Evolutionary conservation across 441 rosid genomes (phyloP), one percentile per base, ranked within the genome.

Genomic region (Adansonia rubrostipa): DNA sequence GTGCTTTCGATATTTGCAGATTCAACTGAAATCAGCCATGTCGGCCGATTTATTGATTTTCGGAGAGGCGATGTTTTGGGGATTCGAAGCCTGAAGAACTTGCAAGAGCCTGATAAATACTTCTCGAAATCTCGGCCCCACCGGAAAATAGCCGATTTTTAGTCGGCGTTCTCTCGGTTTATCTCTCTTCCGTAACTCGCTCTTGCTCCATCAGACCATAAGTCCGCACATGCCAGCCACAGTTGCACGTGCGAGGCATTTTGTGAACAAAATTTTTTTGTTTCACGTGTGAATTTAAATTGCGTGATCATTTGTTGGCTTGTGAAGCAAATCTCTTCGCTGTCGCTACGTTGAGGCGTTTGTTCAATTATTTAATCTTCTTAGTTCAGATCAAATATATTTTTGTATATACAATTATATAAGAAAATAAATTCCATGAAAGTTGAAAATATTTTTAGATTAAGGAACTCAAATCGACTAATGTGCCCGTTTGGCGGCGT

Each of bases 101-200:
- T 95, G 78, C 93, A 80, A 71, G 94, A 88, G 78, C 75, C 88
- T 3, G 87, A 80, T 17, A 84, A 81, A 72, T 82, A 72, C 36
- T 9, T 73, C 5, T 65, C 74, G 36, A 87, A 81, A 82, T 82
- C 78, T 58, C 89, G 90, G 63, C 80, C 81, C 40, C 90, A 87
- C 91, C 82, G 97, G 72, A 93, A 95, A 91, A 74, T 87, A 51
- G 94, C 89, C 75, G 88, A 84, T 74, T 84, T 84, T 82, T 94
- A 84, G 22, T 13, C 20, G 36, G 74, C 73, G 45, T 77, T 77
- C 7, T 78, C 79, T 57, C 82, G 61, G 45, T 71, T 51, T 14
- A 50, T 70, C 44, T 61, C 40, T 10, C 47, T 5, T 20, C 77
- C 40, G 5, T 44, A 24, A 2, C 36, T 13, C 42, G 22, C 40